Evolutionary conservation across 345 rosid genomes (phyloP), one percentile per base, ranked within the genome.

Genomic region (Salix suchowensis): DNA sequence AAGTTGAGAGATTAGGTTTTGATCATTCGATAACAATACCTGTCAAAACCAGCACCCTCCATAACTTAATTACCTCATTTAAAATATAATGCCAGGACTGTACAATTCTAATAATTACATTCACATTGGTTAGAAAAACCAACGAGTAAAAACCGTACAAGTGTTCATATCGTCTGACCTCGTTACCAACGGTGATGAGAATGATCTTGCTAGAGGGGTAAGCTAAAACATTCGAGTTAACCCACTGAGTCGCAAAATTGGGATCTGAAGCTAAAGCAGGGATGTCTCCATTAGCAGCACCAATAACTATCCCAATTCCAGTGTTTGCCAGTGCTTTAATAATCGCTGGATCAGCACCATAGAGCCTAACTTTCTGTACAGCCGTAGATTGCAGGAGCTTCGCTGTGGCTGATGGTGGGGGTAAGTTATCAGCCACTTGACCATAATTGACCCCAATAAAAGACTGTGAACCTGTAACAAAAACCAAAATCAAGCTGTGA

Each of bases 391-490:
- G 92, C 16, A 96, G 91, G 14, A 96, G 94, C 83, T 91, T 93
- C 1, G 91, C 97, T 0, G 92, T 90, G 23, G 87, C 88, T 3
- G 85, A 67, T 3, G 99, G 93, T 5, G 90, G 79, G 12, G 99
- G 98, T 1, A 94, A 91, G 74, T 96, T 94, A 79, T 96, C 87
- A 1, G 97, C 99, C 3, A 88, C 76, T 81, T 85, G 88, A 39
- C 99, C 97, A 72, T 92, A 92, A 87, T 96, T 96, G 21, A 96
- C 78, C 44, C 99, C 99, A 37, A 96, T 79, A 78, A 89, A 93
- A 1, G 99, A 82, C 72, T 96, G 85, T 4, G 91, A 86, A 14
- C 79, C 98, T 96, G 87, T 74, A 65, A 1, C 52, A 28, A 42
- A 2, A 44, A 15, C 26, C 23, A 50, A 4, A 65, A 15, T 13